Evolutionary conservation across 2,329 filamentous ascomycete species (phyloP).

Genomic region (Scedosporium minutisporum): DNA sequence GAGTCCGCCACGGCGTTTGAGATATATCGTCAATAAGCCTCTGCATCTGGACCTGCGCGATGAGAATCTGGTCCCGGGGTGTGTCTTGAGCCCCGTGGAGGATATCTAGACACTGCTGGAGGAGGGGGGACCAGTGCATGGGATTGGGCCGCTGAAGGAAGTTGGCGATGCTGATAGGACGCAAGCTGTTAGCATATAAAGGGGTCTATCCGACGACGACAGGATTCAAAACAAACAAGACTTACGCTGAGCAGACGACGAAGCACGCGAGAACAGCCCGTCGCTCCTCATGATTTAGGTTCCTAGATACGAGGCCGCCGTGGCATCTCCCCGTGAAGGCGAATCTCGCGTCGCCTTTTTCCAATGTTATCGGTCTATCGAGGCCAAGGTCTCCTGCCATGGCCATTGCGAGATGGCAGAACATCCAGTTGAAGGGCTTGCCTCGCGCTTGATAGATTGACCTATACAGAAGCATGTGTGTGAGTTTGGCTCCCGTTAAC

Average conservation of each 20-base stretch:
- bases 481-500: too few species aligned
- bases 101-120: slow-evolving; percentile 45
- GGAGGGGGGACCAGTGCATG: slow-evolving; percentile 46
- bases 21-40: background rate
- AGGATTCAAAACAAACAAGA: slow-evolving; percentile 5
- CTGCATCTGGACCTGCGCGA: slow-evolving; percentile 22
- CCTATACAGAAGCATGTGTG: background rate
- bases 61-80: slow-evolving; percentile 39
- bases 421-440: slow-evolving; percentile 35
- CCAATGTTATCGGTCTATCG: slow-evolving; percentile 25
- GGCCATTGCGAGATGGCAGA: slow-evolving; percentile 30
- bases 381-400: slow-evolving; percentile 37
- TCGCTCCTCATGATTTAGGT: slow-evolving; percentile 30
- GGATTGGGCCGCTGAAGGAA: slow-evolving; percentile 38
- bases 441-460: background rate
- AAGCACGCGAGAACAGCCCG: slow-evolving; percentile 39
- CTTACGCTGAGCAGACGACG: slow-evolving; percentile 26
- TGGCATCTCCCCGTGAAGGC: slow-evolving; percentile 7
- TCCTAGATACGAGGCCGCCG: background rate
- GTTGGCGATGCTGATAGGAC: slow-evolving; percentile 20
- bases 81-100: slow-evolving; percentile 36
- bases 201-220: too few species aligned
- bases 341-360: slow-evolving; percentile 19
- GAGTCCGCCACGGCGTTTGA: background rate
- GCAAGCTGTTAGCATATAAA: slow-evolving; percentile 14